Conservation (phyloP, 169 alveolate genomes). For the Eimeria tenella region DNA sequence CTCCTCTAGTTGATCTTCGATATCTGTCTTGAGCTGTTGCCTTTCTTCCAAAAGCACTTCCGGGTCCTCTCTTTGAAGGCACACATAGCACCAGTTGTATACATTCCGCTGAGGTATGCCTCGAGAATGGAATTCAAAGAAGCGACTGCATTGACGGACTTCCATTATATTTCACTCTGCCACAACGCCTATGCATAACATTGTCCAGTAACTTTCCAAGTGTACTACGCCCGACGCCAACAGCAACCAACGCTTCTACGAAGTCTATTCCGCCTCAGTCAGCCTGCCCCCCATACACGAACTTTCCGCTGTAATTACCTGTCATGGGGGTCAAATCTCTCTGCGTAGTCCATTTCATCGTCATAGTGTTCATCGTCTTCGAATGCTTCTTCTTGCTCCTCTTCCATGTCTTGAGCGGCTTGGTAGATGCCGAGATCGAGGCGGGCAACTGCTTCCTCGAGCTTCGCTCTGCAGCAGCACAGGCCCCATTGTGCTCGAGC, state of each 20-base stretch:
- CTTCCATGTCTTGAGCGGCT: conserved; percentile 62
- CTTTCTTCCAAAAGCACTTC: conserved; percentile 78
- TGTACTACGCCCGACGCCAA: too few species aligned
- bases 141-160: too few species aligned
- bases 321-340: conserved; percentile 77
- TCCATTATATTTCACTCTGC: too few species aligned
- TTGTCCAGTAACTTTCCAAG: too few species aligned
- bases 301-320: neutral
- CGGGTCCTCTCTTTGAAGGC: conserved; percentile 63
- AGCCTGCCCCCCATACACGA: too few species aligned
- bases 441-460: conserved; percentile 61
- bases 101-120: too few species aligned
- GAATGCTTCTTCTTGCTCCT: conserved; percentile 56
- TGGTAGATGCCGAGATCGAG: conserved; percentile 73
- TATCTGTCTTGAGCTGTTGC: conserved; percentile 73
- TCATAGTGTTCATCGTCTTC: conserved; percentile 67
- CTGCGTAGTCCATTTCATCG: conserved; percentile 78
- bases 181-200: too few species aligned
- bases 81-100: neutral
- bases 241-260: too few species aligned
- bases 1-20: conserved; percentile 73
- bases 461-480: conserved; percentile 69
- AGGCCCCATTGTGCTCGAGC: neutral
- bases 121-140: too few species aligned
- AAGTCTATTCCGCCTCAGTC: too few species aligned